These are phyloP conservation scores for Stephania yunnanensis DNA, from an alignment of 164 flowering plant genomes.

Conservation along the genomic window DNA sequence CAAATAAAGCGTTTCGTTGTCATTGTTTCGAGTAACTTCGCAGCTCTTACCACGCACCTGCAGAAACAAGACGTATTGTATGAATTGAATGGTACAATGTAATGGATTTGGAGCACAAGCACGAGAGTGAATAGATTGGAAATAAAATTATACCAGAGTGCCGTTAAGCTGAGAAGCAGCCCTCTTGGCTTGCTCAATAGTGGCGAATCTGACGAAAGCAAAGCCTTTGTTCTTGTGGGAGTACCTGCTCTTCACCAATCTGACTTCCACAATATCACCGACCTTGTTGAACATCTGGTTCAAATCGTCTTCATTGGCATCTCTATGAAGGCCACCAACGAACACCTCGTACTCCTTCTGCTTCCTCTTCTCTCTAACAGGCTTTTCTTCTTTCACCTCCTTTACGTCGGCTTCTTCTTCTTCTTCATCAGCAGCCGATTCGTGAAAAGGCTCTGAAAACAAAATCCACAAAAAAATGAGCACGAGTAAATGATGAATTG, in stretches of 20 bases:
- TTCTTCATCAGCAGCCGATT: no score
- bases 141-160: slow-evolving; percentile 8
- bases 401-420: slow-evolving; percentile 1
- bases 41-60: slow-evolving; percentile 29
- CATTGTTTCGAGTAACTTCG: slow-evolving; percentile 24
- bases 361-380: slow-evolving; percentile 14
- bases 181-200: slow-evolving; percentile 20
- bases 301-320: slow-evolving; percentile 24
- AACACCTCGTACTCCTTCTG: slow-evolving; percentile 23
- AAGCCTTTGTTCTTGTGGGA: slow-evolving; percentile 23
- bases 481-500: neutral
- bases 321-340: slow-evolving; percentile 24
- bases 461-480: neutral
- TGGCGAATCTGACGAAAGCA: slow-evolving; percentile 27
- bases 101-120: neutral
- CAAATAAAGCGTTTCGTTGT: slow-evolving; percentile 28
- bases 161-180: slow-evolving; percentile 19
- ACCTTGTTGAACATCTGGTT: slow-evolving; percentile 14
- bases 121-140: neutral
- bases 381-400: slow-evolving; percentile 5
- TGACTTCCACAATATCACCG: slow-evolving; percentile 23
- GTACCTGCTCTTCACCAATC: slow-evolving; percentile 16
- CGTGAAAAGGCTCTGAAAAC: slow-evolving; percentile 9
- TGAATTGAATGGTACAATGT: neutral
- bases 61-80: no score